Evolutionary conservation across 768 basidiomycete genomes (phyloP).

Genomic region (Boletus pseudopeckii): DNA sequence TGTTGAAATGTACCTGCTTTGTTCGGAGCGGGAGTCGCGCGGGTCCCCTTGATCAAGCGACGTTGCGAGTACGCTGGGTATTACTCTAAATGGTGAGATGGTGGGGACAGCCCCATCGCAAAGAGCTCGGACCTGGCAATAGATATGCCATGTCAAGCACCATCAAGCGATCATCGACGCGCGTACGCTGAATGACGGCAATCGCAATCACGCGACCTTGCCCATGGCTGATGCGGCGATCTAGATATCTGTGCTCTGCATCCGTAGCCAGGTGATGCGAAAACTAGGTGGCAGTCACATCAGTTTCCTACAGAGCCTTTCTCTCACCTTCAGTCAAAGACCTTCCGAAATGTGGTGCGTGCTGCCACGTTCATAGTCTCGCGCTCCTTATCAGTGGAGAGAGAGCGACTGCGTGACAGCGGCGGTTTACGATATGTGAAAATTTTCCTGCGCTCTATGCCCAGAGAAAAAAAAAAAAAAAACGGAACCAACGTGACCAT

Average conservation of each 20-base stretch:
- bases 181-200: slow-evolving; percentile 6
- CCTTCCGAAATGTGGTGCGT: neutral
- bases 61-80: neutral
- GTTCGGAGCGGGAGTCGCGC: neutral
- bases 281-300: neutral
- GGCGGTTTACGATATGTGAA: slow-evolving; percentile 19
- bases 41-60: neutral
- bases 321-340: slow-evolving; percentile 8
- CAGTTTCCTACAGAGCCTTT: neutral
- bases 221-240: neutral
- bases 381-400: slow-evolving; percentile 17
- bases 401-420: slow-evolving; percentile 17
- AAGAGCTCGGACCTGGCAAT: slow-evolving; percentile 2
- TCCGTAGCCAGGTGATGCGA: neutral
- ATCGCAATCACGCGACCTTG: neutral
- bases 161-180: slow-evolving; percentile 10
- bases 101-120: neutral
- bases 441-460: slow-evolving; percentile 26
- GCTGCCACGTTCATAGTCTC: slow-evolving; percentile 21
- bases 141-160: slow-evolving; percentile 4
- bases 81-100: slow-evolving; percentile 9
- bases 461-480: slow-evolving; percentile 13
- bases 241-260: neutral
- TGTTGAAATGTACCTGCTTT: neutral
- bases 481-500: slow-evolving; percentile 11